Evolutionary conservation across 2,329 filamentous ascomycete species (phyloP).

Genomic region (Talaromyces sp.): DNA sequence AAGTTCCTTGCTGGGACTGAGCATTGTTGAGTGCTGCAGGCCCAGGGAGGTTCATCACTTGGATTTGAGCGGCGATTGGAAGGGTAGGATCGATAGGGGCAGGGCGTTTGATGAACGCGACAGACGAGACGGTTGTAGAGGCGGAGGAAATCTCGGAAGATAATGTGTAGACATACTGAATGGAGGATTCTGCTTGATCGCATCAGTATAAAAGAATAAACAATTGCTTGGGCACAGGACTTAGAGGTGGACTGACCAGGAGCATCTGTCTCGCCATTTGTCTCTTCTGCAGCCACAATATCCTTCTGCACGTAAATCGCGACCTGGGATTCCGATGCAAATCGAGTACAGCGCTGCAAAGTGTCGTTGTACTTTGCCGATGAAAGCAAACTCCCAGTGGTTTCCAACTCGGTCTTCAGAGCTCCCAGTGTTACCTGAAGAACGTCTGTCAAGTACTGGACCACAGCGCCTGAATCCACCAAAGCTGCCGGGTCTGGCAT

Average conservation of each 20-base stretch:
- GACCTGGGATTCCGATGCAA: conserved; percentile 83
- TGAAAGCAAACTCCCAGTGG: conserved; percentile 80
- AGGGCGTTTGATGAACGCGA: conserved; percentile 87
- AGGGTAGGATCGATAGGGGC: conserved; percentile 81
- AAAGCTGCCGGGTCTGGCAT: conserved; percentile 34
- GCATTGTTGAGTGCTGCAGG: conserved; percentile 69
- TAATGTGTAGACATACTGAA: conserved; percentile 73
- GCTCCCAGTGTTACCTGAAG: conserved; percentile 75
- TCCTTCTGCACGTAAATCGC: conserved; percentile 90
- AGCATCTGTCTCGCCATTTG: conserved; percentile 40
- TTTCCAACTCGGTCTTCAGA: conserved; percentile 75
- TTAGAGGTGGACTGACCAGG: conserved; percentile 40
- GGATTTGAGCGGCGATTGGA: conserved; percentile 84
- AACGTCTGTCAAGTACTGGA: conserved; percentile 72
- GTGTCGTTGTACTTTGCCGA: conserved; percentile 74
- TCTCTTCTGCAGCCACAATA: conserved; percentile 57
- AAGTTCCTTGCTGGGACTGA: conserved; percentile 69
- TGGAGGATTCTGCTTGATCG: conserved; percentile 27
- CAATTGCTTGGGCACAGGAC: neutral
- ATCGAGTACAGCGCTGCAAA: conserved; percentile 81
- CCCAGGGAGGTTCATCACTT: conserved; percentile 89
- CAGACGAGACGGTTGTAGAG: conserved; percentile 78
- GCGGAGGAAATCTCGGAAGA: conserved; percentile 76
- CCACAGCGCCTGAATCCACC: conserved; percentile 68
- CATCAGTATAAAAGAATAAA: conserved; percentile 7